These are phyloP conservation scores for Gloeopeniophorella convolvens DNA, from an alignment of 768 basidiomycete species.

Conservation along the genomic window DNA sequence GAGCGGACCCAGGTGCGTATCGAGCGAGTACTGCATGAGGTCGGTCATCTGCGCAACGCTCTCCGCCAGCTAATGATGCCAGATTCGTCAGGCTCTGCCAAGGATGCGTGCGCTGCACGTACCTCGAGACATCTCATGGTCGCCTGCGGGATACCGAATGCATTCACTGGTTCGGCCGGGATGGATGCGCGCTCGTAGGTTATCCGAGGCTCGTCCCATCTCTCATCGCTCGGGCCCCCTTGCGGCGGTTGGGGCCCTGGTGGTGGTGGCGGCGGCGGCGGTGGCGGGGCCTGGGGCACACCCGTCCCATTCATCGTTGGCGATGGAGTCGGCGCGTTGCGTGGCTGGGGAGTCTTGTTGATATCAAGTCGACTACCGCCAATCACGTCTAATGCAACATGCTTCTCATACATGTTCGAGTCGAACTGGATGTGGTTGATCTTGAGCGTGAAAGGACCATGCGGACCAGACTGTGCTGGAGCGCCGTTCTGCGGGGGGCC, in stretches of 20 bases:
- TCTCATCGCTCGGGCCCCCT: slow-evolving; percentile 38
- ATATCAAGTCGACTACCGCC: slow-evolving; percentile 40
- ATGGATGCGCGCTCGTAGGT: slow-evolving; percentile 56
- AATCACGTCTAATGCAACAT: slow-evolving; percentile 60
- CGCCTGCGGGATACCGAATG: slow-evolving; percentile 83
- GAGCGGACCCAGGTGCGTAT: slow-evolving; percentile 50
- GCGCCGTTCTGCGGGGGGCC: slow-evolving; percentile 12
- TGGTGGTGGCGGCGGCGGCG: slow-evolving; percentile 9
- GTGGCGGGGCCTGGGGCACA: neutral
- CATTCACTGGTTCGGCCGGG: slow-evolving; percentile 80
- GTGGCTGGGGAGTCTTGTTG: slow-evolving; percentile 27
- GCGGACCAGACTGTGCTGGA: slow-evolving; percentile 14
- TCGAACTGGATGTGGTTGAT: slow-evolving; percentile 74
- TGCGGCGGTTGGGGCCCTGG: slow-evolving; percentile 1
- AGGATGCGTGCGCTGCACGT: slow-evolving; percentile 20
- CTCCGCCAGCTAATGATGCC: slow-evolving; percentile 56
- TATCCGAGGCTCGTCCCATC: slow-evolving; percentile 57
- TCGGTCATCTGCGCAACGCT: slow-evolving; percentile 78
- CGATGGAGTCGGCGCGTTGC: slow-evolving; percentile 13
- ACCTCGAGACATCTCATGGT: slow-evolving; percentile 88
- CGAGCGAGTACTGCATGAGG: slow-evolving; percentile 58
- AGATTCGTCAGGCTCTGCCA: slow-evolving; percentile 10
- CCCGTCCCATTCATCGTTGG: slow-evolving; percentile 24
- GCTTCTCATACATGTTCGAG: slow-evolving; percentile 67
- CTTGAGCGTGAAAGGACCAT: slow-evolving; percentile 37